Evolutionary conservation across 1,139 yeast species (phyloP).

Genomic region (Scheffersomyces lignicola): DNA sequence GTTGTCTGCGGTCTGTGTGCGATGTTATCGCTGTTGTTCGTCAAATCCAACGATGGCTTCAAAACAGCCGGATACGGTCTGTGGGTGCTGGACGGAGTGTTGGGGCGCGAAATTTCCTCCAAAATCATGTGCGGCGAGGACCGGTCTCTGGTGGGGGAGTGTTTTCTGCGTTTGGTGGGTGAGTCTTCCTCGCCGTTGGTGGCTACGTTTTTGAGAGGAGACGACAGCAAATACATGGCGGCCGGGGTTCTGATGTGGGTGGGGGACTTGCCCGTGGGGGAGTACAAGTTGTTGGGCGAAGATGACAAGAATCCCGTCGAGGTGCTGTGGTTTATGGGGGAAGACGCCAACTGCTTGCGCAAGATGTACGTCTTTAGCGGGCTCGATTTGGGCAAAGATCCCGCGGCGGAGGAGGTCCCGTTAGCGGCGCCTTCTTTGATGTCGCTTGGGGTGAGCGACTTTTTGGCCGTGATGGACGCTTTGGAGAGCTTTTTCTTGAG

Average conservation of each 20-base stretch:
- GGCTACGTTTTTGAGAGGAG: conserved; percentile 29
- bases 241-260: conserved; percentile 43
- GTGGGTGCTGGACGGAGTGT: conserved; percentile 24
- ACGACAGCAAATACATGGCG: conserved; percentile 32
- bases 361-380: conserved; percentile 34
- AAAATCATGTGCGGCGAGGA: conserved; percentile 38
- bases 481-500: conserved; percentile 44
- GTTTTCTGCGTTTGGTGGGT: conserved; percentile 33
- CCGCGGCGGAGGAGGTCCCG: conserved; percentile 4
- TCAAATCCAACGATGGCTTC: conserved; percentile 41
- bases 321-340: conserved; percentile 26
- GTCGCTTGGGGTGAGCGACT: conserved; percentile 30
- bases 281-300: conserved; percentile 37
- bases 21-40: conserved; percentile 12
- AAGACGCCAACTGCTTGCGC: conserved; percentile 26
- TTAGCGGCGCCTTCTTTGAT: conserved; percentile 12
- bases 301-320: conserved; percentile 19
- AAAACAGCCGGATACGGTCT: conserved; percentile 18
- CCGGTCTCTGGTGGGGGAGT: conserved; percentile 23
- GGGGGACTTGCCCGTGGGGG: conserved; percentile 44
- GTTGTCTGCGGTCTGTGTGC: conserved; percentile 23
- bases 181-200: conserved; percentile 22
- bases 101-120: conserved; percentile 32
- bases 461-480: conserved; percentile 50
- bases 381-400: conserved; percentile 22